Conservation (phyloP, 495 filamentous ascomycete species). For the Letharia columbiana region DNA sequence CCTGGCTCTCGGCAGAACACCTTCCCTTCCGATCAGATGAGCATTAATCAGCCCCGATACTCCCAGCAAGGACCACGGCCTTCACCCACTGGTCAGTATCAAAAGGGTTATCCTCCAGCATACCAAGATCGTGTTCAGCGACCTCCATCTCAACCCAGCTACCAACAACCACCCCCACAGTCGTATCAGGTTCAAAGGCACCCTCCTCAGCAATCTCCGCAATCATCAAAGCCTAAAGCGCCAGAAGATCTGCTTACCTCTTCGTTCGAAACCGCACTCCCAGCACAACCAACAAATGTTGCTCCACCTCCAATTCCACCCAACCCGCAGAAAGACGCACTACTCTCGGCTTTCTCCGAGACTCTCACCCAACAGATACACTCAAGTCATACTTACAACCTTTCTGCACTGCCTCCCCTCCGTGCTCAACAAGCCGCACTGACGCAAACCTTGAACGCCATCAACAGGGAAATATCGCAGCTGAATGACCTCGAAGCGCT, state of each 20-base stretch:
- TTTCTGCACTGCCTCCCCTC: conserved; percentile 62
- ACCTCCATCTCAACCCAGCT: conserved; percentile 9
- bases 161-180: conserved; percentile 24
- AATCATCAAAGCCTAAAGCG: conserved; percentile 33
- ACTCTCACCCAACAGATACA: conserved; percentile 59
- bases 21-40: background rate
- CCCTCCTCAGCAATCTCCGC: conserved; percentile 25
- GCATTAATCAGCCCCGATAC: background rate
- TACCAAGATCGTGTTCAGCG: conserved; percentile 2
- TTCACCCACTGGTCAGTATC: background rate
- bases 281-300: conserved; percentile 43
- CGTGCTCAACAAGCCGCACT: conserved; percentile 73
- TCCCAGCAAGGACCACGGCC: conserved; percentile 7
- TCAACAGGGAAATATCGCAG: conserved; percentile 63
- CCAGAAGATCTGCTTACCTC: conserved; percentile 63
- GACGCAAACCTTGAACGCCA: conserved; percentile 49
- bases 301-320: conserved; percentile 81
- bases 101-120: background rate
- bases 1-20: background rate
- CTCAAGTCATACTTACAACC: conserved; percentile 53
- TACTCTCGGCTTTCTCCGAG: conserved; percentile 67
- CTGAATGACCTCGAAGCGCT: conserved; percentile 59
- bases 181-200: conserved; percentile 21
- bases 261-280: conserved; percentile 57
- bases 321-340: conserved; percentile 90